phyloP scores from a whole-genome alignment of 1,284 basidiomycete species.

The Athelia psychrophila region DNA sequence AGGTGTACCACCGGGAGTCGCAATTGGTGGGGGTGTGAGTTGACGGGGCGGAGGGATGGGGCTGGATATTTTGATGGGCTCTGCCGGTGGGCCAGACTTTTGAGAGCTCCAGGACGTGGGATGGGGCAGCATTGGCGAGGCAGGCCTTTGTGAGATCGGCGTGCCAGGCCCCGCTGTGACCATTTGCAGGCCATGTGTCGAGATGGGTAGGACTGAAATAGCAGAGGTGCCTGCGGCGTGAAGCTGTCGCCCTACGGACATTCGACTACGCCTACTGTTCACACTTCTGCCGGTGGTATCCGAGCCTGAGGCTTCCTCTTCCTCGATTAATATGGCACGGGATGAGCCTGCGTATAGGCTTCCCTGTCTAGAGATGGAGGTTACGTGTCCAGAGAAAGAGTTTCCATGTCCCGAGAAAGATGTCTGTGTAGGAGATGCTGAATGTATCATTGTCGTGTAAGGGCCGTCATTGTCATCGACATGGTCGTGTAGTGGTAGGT shows the following conservation, averaged over 20 bases:
- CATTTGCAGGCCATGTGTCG: neutral
- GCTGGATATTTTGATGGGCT: neutral
- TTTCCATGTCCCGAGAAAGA: neutral
- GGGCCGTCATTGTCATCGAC: neutral
- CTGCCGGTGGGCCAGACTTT: neutral
- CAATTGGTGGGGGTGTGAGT: neutral
- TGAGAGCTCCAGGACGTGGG: neutral
- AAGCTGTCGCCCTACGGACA: neutral
- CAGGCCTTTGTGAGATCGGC: neutral
- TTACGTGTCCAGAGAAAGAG: neutral
- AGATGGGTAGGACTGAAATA: neutral
- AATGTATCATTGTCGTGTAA: neutral
- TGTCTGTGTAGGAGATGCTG: neutral
- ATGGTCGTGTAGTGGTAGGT: neutral
- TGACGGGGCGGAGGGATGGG: neutral
- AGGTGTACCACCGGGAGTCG: neutral
- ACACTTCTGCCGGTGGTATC: neutral
- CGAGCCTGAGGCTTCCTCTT: neutral
- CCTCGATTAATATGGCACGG: no score
- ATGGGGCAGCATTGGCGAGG: neutral
- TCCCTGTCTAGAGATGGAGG: neutral
- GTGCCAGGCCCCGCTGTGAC: neutral
- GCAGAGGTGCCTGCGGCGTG: neutral
- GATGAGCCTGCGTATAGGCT: no score
- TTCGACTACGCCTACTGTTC: neutral